phyloP scores from a whole-genome alignment of 108 stramenopile species.

The Cyclotella cryptica region DNA sequence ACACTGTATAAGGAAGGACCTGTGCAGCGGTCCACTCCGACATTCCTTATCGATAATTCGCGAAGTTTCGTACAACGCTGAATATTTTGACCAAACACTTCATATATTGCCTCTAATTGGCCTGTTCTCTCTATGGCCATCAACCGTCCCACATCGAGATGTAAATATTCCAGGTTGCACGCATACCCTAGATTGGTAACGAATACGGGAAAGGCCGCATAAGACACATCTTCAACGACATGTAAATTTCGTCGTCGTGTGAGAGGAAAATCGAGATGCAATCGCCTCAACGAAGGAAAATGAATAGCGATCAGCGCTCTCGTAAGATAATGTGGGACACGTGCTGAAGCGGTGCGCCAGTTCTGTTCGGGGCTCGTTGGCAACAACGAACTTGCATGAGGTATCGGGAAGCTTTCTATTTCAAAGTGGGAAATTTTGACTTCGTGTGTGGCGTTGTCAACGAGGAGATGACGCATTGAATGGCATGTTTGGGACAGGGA shows the following conservation, averaged over 20 bases:
- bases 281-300: slow-evolving; percentile 23
- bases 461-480: slow-evolving; percentile 1
- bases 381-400: not conserved
- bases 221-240: slow-evolving; percentile 20
- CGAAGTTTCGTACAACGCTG: slow-evolving; percentile 23
- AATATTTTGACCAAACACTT: slow-evolving; percentile 24
- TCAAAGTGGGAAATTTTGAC: slow-evolving; percentile 32
- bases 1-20: slow-evolving; percentile 22
- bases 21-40: slow-evolving; percentile 18
- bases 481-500: slow-evolving; percentile 30
- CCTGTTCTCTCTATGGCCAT: slow-evolving; percentile 13
- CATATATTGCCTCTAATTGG: slow-evolving; percentile 28
- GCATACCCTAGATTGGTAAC: slow-evolving; percentile 23
- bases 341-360: slow-evolving; percentile 4
- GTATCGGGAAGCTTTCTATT: slow-evolving; percentile 9
- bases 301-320: slow-evolving; percentile 22
- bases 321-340: slow-evolving; percentile 28
- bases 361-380: not conserved
- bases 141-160: slow-evolving; percentile 18
- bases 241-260: slow-evolving; percentile 16
- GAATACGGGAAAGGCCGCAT: slow-evolving; percentile 27
- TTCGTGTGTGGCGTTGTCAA: slow-evolving; percentile 6
- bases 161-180: slow-evolving; percentile 17
- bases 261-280: slow-evolving; percentile 26
- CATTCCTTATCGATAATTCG: slow-evolving; percentile 9